Evolutionary conservation across 2,329 filamentous ascomycete genomes (phyloP).

Genomic region (Beauveria pseudobassiana): DNA sequence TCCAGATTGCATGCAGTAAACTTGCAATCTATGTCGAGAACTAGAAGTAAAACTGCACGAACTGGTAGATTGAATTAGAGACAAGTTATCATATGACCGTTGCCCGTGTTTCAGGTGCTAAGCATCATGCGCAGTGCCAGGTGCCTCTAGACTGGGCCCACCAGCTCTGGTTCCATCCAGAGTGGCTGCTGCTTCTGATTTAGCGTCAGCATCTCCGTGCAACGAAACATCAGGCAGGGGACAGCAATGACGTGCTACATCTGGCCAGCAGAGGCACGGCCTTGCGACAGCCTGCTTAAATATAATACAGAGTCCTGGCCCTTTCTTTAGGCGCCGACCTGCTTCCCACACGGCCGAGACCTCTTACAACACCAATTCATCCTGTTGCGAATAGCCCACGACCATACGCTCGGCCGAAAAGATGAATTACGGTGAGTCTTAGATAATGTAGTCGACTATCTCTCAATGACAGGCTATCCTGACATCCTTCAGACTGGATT

Average conservation of each 20-base stretch:
- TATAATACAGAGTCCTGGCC: background rate
- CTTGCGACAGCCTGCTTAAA: background rate
- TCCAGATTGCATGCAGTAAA: background rate
- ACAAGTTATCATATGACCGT: background rate
- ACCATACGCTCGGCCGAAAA: background rate
- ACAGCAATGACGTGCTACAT: slow-evolving; percentile 6
- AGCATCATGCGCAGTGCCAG: background rate
- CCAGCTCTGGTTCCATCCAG: background rate
- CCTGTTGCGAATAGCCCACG: no score
- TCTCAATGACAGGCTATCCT: background rate
- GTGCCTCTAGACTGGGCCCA: background rate
- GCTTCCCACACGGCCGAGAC: no score
- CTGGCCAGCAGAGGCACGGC: background rate
- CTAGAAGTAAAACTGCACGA: background rate
- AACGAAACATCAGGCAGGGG: background rate
- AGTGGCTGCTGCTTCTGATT: background rate
- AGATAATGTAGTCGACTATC: no score
- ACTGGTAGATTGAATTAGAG: no score
- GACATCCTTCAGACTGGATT: slow-evolving; percentile 38
- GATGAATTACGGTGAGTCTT: slow-evolving; percentile 6
- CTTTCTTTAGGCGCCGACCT: background rate
- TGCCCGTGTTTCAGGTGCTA: background rate
- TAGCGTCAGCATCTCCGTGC: background rate
- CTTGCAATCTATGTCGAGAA: no score
- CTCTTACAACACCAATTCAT: background rate